A percentile compares a stretch with the other conserved stretches of the same genome.
phyloP scores from a whole-genome alignment of 371 early-diverging fungal genomes.

The Mucor mucedo region DNA sequence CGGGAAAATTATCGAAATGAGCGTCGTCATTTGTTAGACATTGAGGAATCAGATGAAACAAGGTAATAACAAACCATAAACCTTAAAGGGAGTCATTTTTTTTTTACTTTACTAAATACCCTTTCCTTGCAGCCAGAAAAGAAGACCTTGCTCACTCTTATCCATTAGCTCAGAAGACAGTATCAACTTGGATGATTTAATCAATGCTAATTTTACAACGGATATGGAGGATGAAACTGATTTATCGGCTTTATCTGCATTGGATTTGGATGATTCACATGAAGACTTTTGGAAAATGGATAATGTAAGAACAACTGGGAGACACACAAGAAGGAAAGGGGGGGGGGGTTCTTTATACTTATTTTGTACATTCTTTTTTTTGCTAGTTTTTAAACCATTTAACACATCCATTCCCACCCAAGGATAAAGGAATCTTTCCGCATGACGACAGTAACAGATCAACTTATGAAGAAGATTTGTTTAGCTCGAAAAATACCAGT shows the following conservation, averaged over 20 bases:
- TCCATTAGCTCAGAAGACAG: slow-evolving; percentile 52
- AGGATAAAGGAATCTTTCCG: slow-evolving; percentile 3
- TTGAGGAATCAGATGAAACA: slow-evolving; percentile 4
- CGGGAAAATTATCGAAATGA: slow-evolving; percentile 15
- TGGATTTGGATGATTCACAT: slow-evolving; percentile 52
- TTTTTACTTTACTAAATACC: not conserved
- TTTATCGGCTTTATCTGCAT: slow-evolving; percentile 39
- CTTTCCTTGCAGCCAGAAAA: slow-evolving; percentile 4
- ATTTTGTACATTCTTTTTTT: not conserved
- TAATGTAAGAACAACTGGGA: slow-evolving; percentile 25
- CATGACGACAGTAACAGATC: slow-evolving; percentile 14
- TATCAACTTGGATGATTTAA: slow-evolving; percentile 48
- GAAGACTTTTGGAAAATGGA: slow-evolving; percentile 56
- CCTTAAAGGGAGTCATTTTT: not conserved
- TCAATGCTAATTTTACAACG: slow-evolving; percentile 43
- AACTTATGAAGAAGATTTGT: slow-evolving; percentile 6
- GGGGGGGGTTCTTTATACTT: not conserved
- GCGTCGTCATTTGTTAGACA: not conserved
- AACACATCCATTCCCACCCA: not conserved
- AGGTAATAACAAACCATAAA: slow-evolving; percentile 4
- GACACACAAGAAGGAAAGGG: too few relatives aligned
- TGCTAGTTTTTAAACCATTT: slow-evolving; percentile 4
- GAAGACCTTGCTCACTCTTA: slow-evolving; percentile 42
- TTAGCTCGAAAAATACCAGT: slow-evolving; percentile 8
- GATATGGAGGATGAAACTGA: slow-evolving; percentile 53